phyloP scores from a whole-genome alignment of 2,329 filamentous ascomycete genomes.

The Alternaria triticina region DNA sequence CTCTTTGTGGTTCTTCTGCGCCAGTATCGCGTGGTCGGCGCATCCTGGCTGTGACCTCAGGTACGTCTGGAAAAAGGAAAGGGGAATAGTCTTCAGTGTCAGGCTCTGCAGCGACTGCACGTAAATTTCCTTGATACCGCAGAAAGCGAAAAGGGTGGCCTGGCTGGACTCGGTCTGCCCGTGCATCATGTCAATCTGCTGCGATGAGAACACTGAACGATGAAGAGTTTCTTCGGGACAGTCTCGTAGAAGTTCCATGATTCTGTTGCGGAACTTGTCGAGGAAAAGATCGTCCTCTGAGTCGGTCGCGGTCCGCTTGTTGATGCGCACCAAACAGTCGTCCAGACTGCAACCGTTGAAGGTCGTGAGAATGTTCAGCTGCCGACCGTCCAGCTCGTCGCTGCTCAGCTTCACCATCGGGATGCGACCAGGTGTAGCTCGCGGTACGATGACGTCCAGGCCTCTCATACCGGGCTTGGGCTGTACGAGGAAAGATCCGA shows the following conservation, averaged over 20 bases:
- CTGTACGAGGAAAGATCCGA: constrained; percentile 50
- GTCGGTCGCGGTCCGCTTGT: constrained; percentile 25
- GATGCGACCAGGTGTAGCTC: constrained; percentile 49
- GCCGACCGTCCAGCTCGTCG: constrained; percentile 31
- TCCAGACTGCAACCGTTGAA: constrained; percentile 38
- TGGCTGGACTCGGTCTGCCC: constrained; percentile 34
- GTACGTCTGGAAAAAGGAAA: constrained; percentile 54
- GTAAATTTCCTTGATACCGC: constrained; percentile 52
- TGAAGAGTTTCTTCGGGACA: constrained; percentile 51
- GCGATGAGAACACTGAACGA: constrained; percentile 53
- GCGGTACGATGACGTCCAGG: constrained; percentile 55
- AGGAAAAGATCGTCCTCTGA: constrained; percentile 33
- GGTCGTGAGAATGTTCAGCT: constrained; percentile 30
- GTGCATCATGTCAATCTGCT: constrained; percentile 44
- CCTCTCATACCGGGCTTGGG: constrained; percentile 47
- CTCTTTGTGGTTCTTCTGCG: constrained; percentile 54
- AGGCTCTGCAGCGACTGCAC: constrained; percentile 39
- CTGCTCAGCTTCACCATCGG: constrained; percentile 52
- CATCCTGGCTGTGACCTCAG: constrained; percentile 54
- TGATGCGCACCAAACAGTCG: constrained; percentile 42
- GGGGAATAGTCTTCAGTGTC: constrained; percentile 45
- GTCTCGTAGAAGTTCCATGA: constrained; percentile 44
- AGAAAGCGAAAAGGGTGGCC: constrained; percentile 54
- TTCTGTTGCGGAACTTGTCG: constrained; percentile 40
- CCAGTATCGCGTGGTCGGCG: constrained; percentile 54